Percentiles rank a stretch among this genome's conserved stretches.
These are phyloP conservation scores for Backusella mclennaniae DNA, from an alignment of 192 early-diverging fungal genomes.

Conservation along the genomic window DNA sequence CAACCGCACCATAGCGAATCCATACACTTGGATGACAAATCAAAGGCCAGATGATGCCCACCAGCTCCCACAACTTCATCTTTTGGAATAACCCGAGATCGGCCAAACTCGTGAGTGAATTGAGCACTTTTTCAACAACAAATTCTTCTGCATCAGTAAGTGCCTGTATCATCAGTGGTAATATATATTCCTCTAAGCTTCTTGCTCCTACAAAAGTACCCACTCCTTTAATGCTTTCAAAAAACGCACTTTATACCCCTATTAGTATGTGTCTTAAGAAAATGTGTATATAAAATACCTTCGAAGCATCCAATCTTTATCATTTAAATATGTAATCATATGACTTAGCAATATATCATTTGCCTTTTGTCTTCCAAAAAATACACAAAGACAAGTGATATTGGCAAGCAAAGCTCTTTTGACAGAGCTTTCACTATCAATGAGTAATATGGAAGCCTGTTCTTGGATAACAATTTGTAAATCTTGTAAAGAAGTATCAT, in stretches of 20 bases:
- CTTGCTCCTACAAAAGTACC: constrained; percentile 84
- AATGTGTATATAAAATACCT: constrained; percentile 43
- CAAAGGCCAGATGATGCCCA: constrained; percentile 65
- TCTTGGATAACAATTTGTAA: constrained; percentile 81
- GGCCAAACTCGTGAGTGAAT: constrained; percentile 73
- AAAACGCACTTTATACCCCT: constrained; percentile 70
- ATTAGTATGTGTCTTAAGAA: background rate
- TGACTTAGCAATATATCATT: constrained; percentile 87
- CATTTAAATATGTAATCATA: constrained; percentile 97
- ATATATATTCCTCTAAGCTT: constrained; percentile 88
- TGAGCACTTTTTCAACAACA: constrained; percentile 89
- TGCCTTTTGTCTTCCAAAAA: constrained; percentile 78
- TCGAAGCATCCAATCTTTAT: constrained; percentile 91
- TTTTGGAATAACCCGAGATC: constrained; percentile 78
- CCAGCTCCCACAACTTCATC: constrained; percentile 72
- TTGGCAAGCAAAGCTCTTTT: constrained; percentile 84
- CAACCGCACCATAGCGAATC: constrained; percentile 75
- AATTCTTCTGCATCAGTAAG: constrained; percentile 88
- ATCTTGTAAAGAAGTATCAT: constrained; percentile 71
- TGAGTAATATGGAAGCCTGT: constrained; percentile 75
- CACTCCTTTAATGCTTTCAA: constrained; percentile 89
- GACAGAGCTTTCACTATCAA: constrained; percentile 77
- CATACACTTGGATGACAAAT: constrained; percentile 80
- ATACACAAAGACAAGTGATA: constrained; percentile 77
- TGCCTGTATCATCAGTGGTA: constrained; percentile 89